Percentiles rank a stretch among this genome's conserved stretches.
These are phyloP conservation scores for Gliomastix tumulicola DNA, from an alignment of 2,329 filamentous ascomycete genomes.

Conservation along the genomic window DNA sequence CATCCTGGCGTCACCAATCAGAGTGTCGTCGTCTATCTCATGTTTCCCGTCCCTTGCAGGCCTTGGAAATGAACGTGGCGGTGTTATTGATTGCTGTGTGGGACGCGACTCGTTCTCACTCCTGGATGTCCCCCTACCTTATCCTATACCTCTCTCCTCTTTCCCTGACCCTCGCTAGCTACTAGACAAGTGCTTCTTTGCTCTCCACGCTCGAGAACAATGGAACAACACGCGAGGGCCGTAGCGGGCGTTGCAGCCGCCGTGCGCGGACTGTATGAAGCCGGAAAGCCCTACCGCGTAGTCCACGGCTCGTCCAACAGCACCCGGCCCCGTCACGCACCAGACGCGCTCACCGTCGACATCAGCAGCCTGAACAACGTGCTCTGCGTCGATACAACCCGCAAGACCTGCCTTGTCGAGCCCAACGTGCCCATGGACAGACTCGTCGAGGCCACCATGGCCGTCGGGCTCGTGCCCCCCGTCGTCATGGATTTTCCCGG, in stretches of 20 bases:
- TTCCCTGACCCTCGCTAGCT: too few species aligned
- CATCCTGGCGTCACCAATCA: too few species aligned
- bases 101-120: too few species aligned
- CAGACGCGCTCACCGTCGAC: constrained; percentile 8
- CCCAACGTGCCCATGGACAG: constrained; percentile 64
- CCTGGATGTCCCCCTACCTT: too few species aligned
- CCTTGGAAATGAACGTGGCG: too few species aligned
- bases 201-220: too few species aligned
- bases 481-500: constrained; percentile 68
- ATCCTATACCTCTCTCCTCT: too few species aligned
- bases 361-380: constrained; percentile 12
- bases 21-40: too few species aligned
- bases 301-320: constrained; percentile 69
- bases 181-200: too few species aligned
- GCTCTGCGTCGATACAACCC: constrained; percentile 3
- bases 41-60: too few species aligned
- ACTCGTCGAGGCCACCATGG: constrained; percentile 50
- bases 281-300: constrained; percentile 55
- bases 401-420: constrained; percentile 39
- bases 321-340: constrained; percentile 44
- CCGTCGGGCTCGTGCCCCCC: constrained; percentile 49
- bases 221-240: constrained; percentile 39
- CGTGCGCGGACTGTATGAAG: constrained; percentile 34
- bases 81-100: too few species aligned
- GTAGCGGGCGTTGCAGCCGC: constrained; percentile 33